Conservation (phyloP, 805 yeast species). For the Candida nonsorbophila region DNA sequence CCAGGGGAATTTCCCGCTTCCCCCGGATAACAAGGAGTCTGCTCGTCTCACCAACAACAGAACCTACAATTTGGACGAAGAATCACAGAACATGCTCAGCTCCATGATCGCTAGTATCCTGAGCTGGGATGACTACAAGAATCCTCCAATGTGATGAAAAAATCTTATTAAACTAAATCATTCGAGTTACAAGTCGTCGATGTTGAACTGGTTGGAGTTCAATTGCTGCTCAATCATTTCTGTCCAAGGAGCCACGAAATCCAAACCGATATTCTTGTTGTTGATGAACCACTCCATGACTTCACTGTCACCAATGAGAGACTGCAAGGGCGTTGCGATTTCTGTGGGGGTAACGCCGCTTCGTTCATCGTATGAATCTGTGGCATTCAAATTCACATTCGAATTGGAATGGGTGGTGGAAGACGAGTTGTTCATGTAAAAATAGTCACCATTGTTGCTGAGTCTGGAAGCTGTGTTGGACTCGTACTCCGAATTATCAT, state of each 20-base stretch:
- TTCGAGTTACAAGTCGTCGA: too few relatives aligned
- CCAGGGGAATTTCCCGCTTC: too few relatives aligned
- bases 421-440: constrained; percentile 1
- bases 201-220: constrained; percentile 25
- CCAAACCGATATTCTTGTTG: constrained; percentile 34
- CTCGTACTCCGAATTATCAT: constrained; percentile 5
- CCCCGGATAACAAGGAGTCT: constrained; percentile 11
- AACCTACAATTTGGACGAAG: constrained; percentile 7
- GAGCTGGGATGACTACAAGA: constrained; percentile 17
- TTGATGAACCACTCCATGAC: constrained; percentile 41
- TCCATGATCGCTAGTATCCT: constrained; percentile 19
- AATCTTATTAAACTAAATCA: neutral
- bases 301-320: constrained; percentile 31
- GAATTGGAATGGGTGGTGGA: constrained; percentile 1
- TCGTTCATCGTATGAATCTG: constrained; percentile 1
- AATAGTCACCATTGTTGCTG: neutral
- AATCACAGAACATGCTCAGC: constrained; percentile 10
- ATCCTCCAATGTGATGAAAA: constrained; percentile 1
- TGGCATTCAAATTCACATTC: constrained; percentile 1
- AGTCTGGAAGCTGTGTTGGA: neutral
- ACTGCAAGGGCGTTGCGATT: constrained; percentile 12
- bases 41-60: constrained; percentile 8
- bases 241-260: constrained; percentile 69
- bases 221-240: constrained; percentile 71
- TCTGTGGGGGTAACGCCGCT: constrained; percentile 1